Conservation (phyloP, 495 filamentous ascomycete genomes). For the Neurospora sp. region DNA sequence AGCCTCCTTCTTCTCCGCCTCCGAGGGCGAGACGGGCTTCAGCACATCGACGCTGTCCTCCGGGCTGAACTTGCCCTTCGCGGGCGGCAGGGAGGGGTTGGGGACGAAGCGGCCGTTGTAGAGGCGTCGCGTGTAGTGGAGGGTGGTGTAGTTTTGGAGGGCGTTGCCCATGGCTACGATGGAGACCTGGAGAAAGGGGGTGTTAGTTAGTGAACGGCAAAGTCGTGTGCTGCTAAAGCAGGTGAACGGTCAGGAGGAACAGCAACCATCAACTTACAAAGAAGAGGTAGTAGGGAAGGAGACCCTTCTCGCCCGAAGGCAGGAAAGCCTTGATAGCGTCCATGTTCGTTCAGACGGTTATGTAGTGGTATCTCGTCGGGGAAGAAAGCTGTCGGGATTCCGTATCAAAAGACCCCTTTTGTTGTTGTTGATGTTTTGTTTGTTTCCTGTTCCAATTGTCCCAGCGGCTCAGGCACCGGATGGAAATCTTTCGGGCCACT, state of each 20-base stretch:
- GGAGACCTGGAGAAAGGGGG: slow-evolving; percentile 45
- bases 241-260: background rate
- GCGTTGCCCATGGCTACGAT: slow-evolving; percentile 69
- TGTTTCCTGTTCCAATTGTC: background rate
- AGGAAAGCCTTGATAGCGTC: slow-evolving; percentile 28
- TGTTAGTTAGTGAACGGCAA: background rate
- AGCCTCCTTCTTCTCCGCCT: slow-evolving; percentile 26
- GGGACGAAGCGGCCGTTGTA: slow-evolving; percentile 50
- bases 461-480: background rate
- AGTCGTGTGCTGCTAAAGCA: background rate
- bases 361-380: background rate
- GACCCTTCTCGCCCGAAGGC: slow-evolving; percentile 31
- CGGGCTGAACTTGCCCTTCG: slow-evolving; percentile 25
- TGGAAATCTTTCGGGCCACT: background rate
- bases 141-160: slow-evolving; percentile 66
- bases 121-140: slow-evolving; percentile 63
- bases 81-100: slow-evolving; percentile 25
- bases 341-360: slow-evolving; percentile 13
- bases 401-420: background rate
- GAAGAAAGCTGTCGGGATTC: background rate
- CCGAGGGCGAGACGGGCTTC: slow-evolving; percentile 37
- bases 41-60: slow-evolving; percentile 33
- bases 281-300: slow-evolving; percentile 38
- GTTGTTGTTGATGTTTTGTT: background rate
- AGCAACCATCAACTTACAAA: slow-evolving; percentile 24